Conservation (phyloP, 2,329 filamentous ascomycete species). For the Fusarium cicatricum region DNA sequence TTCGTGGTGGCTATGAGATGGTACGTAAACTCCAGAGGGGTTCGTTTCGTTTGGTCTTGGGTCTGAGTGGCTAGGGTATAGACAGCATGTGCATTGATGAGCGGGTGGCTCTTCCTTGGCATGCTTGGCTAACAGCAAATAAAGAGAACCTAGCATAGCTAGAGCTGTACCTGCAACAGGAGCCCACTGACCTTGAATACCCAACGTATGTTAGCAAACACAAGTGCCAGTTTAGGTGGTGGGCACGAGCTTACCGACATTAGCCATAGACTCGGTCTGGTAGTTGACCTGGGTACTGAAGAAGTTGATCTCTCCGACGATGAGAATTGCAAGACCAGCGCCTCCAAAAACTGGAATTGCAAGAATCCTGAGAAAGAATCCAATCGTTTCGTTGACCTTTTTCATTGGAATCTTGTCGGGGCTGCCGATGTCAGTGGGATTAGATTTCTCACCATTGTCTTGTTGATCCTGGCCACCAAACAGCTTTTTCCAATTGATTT, state of each 20-base stretch:
- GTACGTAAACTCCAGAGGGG: not conserved
- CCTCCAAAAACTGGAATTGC: slow-evolving; percentile 67
- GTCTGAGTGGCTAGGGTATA: not conserved
- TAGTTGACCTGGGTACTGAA: slow-evolving; percentile 64
- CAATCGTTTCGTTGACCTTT: slow-evolving; percentile 62
- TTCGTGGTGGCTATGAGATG: not conserved
- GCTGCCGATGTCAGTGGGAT: slow-evolving; percentile 62
- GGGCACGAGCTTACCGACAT: slow-evolving; percentile 57
- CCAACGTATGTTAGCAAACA: not conserved
- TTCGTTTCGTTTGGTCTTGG: not conserved
- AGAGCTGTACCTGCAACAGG: slow-evolving; percentile 66
- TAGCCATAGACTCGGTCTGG: slow-evolving; percentile 69
- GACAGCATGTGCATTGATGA: slow-evolving; percentile 26
- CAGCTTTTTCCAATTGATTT: slow-evolving; percentile 65
- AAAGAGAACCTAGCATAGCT: slow-evolving; percentile 66
- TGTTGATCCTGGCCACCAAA: slow-evolving; percentile 36
- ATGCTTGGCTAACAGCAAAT: slow-evolving; percentile 55
- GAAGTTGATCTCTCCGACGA: slow-evolving; percentile 71
- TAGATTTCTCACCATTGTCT: slow-evolving; percentile 49
- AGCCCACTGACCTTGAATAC: slow-evolving; percentile 62
- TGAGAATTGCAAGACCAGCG: slow-evolving; percentile 65
- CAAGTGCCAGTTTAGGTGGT: rapidly evolving
- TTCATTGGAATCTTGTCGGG: slow-evolving; percentile 62
- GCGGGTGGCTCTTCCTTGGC: not conserved
- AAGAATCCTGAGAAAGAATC: slow-evolving; percentile 61